Evolutionary conservation across 495 filamentous ascomycete genomes (phyloP).

Genomic region (Symbiotaphrina buchneri): DNA sequence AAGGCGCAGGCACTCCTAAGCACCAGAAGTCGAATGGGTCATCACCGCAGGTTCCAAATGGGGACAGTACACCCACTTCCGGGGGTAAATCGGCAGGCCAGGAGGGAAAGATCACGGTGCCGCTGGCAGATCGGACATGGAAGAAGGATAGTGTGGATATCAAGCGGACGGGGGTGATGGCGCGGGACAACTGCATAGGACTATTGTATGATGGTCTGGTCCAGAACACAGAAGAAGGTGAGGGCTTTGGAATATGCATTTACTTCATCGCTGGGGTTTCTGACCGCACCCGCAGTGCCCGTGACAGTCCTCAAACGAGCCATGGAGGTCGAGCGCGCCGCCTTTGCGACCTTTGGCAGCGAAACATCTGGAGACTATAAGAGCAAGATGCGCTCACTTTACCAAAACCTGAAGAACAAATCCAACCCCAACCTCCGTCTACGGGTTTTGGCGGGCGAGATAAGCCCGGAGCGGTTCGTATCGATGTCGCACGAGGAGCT

Average conservation of each 20-base stretch:
- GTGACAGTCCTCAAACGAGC: constrained; percentile 42
- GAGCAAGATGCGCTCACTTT: constrained; percentile 71
- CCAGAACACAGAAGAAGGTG: constrained; percentile 29
- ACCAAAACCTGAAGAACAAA: constrained; percentile 82
- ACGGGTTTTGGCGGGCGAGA: constrained; percentile 51
- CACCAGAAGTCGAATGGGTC: constrained; percentile 30
- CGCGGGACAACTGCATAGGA: constrained; percentile 65
- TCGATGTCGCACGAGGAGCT: constrained; percentile 54
- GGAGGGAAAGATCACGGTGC: constrained; percentile 24
- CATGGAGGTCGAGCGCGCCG: constrained; percentile 48
- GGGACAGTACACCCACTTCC: constrained; percentile 15
- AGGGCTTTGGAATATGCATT: constrained; percentile 3
- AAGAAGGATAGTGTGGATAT: constrained; percentile 57
- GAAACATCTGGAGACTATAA: constrained; percentile 55
- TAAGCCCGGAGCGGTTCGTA: constrained; percentile 50
- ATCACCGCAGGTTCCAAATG: constrained; percentile 18
- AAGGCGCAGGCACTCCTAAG: constrained; percentile 5
- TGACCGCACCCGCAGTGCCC: constrained; percentile 12
- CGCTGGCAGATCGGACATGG: constrained; percentile 56
- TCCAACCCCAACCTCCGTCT: constrained; percentile 54
- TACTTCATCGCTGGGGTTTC: background rate
- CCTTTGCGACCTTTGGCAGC: constrained; percentile 35
- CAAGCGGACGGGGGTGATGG: constrained; percentile 40
- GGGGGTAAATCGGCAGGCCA: constrained; percentile 23
- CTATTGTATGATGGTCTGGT: constrained; percentile 73